A percentile compares a stretch with the other conserved stretches of the same genome.
phyloP scores from a whole-genome alignment of 2,329 filamentous ascomycete species.

The Talaromyces rugulosus region DNA sequence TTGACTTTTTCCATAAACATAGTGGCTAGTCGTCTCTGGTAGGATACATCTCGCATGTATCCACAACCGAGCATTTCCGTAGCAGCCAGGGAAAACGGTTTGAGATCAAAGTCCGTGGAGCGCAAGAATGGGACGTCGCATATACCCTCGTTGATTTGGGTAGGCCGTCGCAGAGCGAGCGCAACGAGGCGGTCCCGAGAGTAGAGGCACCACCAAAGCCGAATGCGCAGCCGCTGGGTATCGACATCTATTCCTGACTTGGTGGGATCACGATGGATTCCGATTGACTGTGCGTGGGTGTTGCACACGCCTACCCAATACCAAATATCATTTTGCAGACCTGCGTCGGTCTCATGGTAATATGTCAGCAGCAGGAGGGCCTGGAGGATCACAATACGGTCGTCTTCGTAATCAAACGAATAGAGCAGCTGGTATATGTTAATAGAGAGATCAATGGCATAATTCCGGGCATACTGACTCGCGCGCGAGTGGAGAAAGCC shows the following conservation, averaged over 20 bases:
- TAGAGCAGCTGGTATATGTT: constrained; percentile 63
- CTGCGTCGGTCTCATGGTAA: constrained; percentile 89
- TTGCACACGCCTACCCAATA: constrained; percentile 93
- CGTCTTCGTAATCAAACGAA: constrained; percentile 85
- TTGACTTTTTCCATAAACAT: constrained; percentile 88
- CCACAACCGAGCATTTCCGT: constrained; percentile 63
- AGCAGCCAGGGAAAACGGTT: constrained; percentile 60
- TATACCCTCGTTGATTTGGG: constrained; percentile 82
- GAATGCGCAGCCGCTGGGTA: constrained; percentile 73
- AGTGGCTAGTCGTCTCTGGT: constrained; percentile 70
- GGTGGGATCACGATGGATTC: constrained; percentile 72
- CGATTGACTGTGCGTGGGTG: constrained; percentile 80
- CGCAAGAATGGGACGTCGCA: constrained; percentile 86
- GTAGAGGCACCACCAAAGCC: constrained; percentile 93
- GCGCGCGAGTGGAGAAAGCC: constrained; percentile 77
- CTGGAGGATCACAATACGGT: constrained; percentile 79
- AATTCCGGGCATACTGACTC: constrained; percentile 51
- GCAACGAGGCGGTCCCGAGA: constrained; percentile 87
- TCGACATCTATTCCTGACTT: constrained; percentile 64
- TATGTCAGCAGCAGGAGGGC: constrained; percentile 84
- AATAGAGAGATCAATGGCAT: constrained; percentile 6
- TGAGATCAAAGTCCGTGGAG: constrained; percentile 73
- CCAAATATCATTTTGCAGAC: constrained; percentile 83
- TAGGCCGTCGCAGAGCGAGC: constrained; percentile 81
- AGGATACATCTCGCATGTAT: constrained; percentile 61